Percentiles rank a stretch among this genome's conserved stretches.
phyloP scores from a whole-genome alignment of 352 stramenopile species.

The Phytophthora fragariae region DNA sequence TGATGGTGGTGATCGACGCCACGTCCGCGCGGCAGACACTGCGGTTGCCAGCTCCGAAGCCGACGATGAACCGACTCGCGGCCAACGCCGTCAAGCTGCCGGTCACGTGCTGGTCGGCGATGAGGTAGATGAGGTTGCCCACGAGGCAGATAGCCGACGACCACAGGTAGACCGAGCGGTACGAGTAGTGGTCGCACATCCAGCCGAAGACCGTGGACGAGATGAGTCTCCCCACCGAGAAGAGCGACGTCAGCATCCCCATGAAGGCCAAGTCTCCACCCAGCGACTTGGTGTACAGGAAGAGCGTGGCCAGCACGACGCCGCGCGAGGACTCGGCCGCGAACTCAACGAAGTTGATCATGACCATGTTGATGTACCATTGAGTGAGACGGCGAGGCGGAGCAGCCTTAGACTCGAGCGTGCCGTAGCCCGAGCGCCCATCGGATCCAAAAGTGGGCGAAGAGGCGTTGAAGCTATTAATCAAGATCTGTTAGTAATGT shows the following conservation, averaged over 20 bases:
- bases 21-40: constrained; percentile 77
- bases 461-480: no score
- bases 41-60: constrained; percentile 76
- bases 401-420: constrained; percentile 21
- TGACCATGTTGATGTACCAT: constrained; percentile 76
- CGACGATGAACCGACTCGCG: constrained; percentile 70
- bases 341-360: constrained; percentile 88
- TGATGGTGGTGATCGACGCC: constrained; percentile 67
- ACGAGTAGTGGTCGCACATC: constrained; percentile 83
- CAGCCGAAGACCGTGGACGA: constrained; percentile 80
- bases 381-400: constrained; percentile 42
- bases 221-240: constrained; percentile 75
- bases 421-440: constrained; percentile 36
- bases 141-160: constrained; percentile 69
- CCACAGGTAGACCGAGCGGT: constrained; percentile 77
- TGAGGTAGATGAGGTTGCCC: constrained; percentile 73
- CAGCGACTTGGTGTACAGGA: constrained; percentile 81
- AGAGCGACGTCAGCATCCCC: constrained; percentile 77
- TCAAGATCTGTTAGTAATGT: no score
- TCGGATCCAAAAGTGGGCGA: no score
- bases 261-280: constrained; percentile 75
- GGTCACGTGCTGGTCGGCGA: constrained; percentile 66
- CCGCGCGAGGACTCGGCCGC: constrained; percentile 73
- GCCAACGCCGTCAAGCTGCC: constrained; percentile 60
- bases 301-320: constrained; percentile 79